phyloP scores from a whole-genome alignment of 257 asterid genomes.

The Ballota nigra region DNA sequence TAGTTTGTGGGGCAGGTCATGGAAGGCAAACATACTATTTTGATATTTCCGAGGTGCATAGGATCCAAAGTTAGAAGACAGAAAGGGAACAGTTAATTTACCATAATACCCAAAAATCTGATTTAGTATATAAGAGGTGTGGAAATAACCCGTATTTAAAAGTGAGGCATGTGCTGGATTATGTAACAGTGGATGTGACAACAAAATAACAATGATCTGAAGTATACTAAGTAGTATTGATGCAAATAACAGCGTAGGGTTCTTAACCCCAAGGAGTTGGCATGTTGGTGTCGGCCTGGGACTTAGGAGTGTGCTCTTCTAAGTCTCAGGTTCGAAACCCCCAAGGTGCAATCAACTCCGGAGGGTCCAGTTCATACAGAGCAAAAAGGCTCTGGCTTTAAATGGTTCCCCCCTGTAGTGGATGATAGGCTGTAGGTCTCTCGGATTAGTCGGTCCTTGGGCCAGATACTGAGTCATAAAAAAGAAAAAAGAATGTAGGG shows the following conservation, averaged over 20 bases:
- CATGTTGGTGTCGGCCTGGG: no score
- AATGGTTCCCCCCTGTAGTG: no score
- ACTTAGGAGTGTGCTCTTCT: no score
- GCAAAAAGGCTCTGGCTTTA: no score
- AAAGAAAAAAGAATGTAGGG: no score
- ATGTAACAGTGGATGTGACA: neutral
- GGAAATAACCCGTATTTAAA: neutral
- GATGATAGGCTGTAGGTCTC: no score
- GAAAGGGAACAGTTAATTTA: neutral
- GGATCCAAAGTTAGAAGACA: neutral
- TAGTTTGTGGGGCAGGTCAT: constrained; percentile 10
- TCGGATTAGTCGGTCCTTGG: no score
- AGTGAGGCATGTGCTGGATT: neutral
- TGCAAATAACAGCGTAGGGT: neutral
- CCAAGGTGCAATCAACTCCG: no score
- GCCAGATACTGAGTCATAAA: no score
- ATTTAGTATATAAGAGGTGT: neutral
- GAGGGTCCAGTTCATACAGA: no score
- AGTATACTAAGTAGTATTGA: neutral
- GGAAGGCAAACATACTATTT: neutral
- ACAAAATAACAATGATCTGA: neutral
- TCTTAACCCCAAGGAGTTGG: no score
- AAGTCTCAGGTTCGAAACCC: no score
- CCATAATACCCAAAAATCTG: neutral
- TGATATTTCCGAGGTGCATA: neutral